Percentiles rank a stretch among this genome's conserved stretches.
Conservation (phyloP, 2,329 filamentous ascomycete genomes). For the Fusarium oligoseptatum region DNA sequence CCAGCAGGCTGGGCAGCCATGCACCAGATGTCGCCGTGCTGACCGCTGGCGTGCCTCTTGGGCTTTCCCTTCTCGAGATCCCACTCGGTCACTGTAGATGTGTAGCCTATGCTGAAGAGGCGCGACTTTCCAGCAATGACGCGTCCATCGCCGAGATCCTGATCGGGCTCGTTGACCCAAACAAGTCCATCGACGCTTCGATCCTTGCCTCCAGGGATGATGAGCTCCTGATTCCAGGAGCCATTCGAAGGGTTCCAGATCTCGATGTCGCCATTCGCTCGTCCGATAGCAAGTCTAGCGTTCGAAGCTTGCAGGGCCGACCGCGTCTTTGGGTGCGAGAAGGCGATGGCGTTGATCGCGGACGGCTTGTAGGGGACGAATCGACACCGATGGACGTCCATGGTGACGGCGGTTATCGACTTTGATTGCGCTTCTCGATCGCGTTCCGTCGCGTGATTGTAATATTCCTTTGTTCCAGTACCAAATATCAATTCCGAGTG, state of each 20-base stretch:
- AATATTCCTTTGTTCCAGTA: background rate
- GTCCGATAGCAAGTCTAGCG: slow-evolving; percentile 86
- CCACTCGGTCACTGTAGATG: slow-evolving; percentile 94
- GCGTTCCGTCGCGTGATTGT: slow-evolving; percentile 8
- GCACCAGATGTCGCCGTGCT: slow-evolving; percentile 98
- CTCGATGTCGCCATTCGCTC: slow-evolving; percentile 95
- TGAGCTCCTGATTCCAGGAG: slow-evolving; percentile 89
- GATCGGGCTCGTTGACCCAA: slow-evolving; percentile 90
- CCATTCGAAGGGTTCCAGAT: slow-evolving; percentile 93
- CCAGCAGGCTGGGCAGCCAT: slow-evolving; percentile 82
- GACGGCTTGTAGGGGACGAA: slow-evolving; percentile 94
- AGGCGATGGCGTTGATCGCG: slow-evolving; percentile 93
- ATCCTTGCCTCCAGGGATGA: slow-evolving; percentile 85
- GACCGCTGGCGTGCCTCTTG: slow-evolving; percentile 86
- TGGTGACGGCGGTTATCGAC: slow-evolving; percentile 53
- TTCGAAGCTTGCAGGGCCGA: slow-evolving; percentile 64
- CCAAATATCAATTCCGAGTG: background rate
- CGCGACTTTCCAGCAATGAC: slow-evolving; percentile 79
- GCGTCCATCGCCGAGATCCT: slow-evolving; percentile 73
- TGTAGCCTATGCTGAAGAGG: slow-evolving; percentile 96
- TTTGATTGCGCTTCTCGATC: slow-evolving; percentile 19
- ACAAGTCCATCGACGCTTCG: slow-evolving; percentile 90
- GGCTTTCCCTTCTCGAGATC: slow-evolving; percentile 84
- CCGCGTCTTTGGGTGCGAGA: slow-evolving; percentile 78
- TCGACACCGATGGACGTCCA: slow-evolving; percentile 98